A percentile compares a stretch with the other conserved stretches of the same genome.
Evolutionary conservation across 352 stramenopile species (phyloP).

Genomic region (Phytophthora cactorum): DNA sequence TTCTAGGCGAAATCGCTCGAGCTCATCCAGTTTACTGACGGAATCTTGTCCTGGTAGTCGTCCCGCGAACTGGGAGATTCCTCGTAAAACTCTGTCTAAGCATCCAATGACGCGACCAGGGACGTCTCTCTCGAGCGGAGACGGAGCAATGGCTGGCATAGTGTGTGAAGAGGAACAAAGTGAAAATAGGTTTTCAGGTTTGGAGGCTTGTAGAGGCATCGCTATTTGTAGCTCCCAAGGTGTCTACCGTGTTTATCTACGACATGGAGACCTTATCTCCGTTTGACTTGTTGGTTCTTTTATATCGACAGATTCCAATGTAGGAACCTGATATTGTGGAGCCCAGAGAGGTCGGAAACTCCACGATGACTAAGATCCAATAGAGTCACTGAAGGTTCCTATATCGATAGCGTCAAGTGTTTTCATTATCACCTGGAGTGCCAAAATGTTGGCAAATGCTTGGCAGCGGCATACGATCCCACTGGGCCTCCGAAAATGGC

Average conservation of each 20-base stretch:
- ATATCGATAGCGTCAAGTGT: too few species aligned
- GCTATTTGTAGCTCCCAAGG: constrained; percentile 1
- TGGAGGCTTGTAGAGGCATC: background rate
- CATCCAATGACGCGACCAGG: constrained; percentile 1
- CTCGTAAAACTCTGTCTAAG: background rate
- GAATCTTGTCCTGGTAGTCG: constrained; percentile 34
- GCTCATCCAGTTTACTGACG: constrained; percentile 42
- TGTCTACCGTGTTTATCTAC: background rate
- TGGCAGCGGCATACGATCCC: too few species aligned
- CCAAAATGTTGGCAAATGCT: too few species aligned
- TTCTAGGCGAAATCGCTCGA: constrained; percentile 21
- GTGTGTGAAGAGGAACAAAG: background rate
- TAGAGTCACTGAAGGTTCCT: too few species aligned
- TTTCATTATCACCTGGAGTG: too few species aligned
- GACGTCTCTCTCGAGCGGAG: background rate
- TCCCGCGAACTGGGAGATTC: constrained; percentile 5
- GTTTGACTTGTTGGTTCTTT: too few species aligned
- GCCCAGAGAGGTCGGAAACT: too few species aligned
- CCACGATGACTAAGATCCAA: too few species aligned
- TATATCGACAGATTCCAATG: too few species aligned
- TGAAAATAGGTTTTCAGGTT: constrained; percentile 2
- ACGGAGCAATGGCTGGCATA: background rate
- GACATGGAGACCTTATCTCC: too few species aligned
- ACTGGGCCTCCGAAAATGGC: too few species aligned
- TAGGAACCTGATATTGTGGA: too few species aligned